Evolutionary conservation across 441 rosid genomes (phyloP), one percentile per base, ranked within the genome.

Genomic region (Gossypium trilobum): DNA sequence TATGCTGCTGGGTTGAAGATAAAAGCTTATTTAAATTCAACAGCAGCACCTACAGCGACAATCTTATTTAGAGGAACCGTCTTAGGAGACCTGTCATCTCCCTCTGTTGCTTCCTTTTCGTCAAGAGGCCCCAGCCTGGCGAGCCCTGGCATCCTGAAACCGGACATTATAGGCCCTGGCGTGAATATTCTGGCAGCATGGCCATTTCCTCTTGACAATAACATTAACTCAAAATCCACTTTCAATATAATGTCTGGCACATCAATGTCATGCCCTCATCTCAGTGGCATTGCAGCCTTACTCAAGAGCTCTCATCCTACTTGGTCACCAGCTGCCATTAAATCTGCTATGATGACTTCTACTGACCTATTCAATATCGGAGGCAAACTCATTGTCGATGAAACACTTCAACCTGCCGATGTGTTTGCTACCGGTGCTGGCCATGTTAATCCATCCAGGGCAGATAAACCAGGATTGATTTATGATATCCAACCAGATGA

Each of bases 101-200:
- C 86, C 0, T 77, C 71, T 0, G 82, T 86, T 39, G 20, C 83
- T 64, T 83, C 88, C 46, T 82, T 84, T 74, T 80, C 88, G 0
- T 85, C 87, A 0, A 78, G 88, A 76, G 89, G 82, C 7, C 89
- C 87, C 19, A 84, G 44, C 73, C 17, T 66, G 55, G 77, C 73
- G 0, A 86, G 85, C 59, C 87, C 87, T 0, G 78, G 85, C 0
- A 84, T 84, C 62, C 74, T 74, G 70, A 88, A 85, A 82, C 88
- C 83, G 0, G 82, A 85, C 78, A 79, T 88, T 14, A 71, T 79
- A n/a, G 82, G 85, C 5, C 87, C 87, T 0, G 82, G 84, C 0
- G 77, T 78, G 59, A 85, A 73, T 72, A 80, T 85, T 73, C 61
- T 88, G 63, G 88, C 85, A 2, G 88, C 86, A n/a, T 81, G 86